Evolutionary conservation across 2,329 filamentous ascomycete species (phyloP).

Genomic region (Xylaria sp.): DNA sequence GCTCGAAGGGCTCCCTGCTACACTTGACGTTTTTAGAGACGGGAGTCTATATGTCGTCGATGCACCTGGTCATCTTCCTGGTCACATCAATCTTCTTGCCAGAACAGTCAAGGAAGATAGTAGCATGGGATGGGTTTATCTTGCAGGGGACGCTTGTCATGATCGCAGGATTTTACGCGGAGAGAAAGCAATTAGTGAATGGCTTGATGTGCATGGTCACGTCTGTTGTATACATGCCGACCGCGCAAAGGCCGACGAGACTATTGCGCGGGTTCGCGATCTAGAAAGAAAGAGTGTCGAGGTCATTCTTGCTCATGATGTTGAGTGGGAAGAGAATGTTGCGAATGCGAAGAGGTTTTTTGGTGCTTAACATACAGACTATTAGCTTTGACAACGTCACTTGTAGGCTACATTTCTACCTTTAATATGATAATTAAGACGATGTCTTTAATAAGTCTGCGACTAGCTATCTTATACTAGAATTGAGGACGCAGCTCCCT

Average conservation of each 20-base stretch:
- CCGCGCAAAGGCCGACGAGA: slow-evolving; percentile 54
- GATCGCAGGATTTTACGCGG: slow-evolving; percentile 58
- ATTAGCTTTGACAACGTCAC: background rate
- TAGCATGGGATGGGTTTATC: slow-evolving; percentile 54
- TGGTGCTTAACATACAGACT: background rate
- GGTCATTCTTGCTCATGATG: slow-evolving; percentile 61
- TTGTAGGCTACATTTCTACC: background rate
- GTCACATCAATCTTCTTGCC: slow-evolving; percentile 60
- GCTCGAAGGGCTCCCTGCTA: slow-evolving; percentile 21
- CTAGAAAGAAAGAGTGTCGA: slow-evolving; percentile 52
- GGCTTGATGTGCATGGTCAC: slow-evolving; percentile 55
- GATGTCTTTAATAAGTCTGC: background rate
- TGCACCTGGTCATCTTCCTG: slow-evolving; percentile 59
- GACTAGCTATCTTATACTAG: background rate
- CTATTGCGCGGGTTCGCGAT: slow-evolving; percentile 51
- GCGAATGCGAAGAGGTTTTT: slow-evolving; percentile 39
- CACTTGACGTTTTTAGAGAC: slow-evolving; percentile 56
- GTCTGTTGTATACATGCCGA: slow-evolving; percentile 61
- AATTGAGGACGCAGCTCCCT: too few species aligned
- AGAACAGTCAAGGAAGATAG: slow-evolving; percentile 36
- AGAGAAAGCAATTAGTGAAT: slow-evolving; percentile 60
- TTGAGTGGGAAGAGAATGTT: slow-evolving; percentile 51
- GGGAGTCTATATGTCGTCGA: slow-evolving; percentile 57
- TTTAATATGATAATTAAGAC: background rate
- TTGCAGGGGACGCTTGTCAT: slow-evolving; percentile 62